Percentiles rank a stretch among this genome's conserved stretches.
Conservation (phyloP, 1,139 yeast species). For the Suhomyces anneliseae region DNA sequence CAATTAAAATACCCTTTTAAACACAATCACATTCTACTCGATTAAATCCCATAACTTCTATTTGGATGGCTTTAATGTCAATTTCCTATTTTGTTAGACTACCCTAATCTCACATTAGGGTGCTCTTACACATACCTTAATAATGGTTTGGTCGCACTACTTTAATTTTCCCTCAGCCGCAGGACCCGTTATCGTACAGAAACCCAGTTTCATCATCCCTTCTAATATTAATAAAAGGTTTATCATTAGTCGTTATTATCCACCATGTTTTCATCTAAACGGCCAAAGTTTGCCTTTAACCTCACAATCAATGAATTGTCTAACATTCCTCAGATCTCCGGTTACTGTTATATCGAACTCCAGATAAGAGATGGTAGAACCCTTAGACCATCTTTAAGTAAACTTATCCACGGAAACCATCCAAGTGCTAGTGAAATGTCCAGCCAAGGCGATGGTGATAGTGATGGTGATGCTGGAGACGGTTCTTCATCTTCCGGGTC, state of each 20-base stretch:
- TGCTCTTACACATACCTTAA: no score
- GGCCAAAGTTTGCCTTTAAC: slow-evolving; percentile 55
- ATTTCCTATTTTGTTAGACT: no score
- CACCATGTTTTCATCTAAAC: slow-evolving; percentile 16
- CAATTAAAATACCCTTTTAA: no score
- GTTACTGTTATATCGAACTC: slow-evolving; percentile 61
- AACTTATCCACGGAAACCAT: slow-evolving; percentile 13
- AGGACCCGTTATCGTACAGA: background rate
- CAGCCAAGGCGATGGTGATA: background rate
- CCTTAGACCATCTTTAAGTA: slow-evolving; percentile 12
- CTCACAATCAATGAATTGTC: slow-evolving; percentile 67
- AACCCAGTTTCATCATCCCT: background rate
- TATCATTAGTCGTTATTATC: no score
- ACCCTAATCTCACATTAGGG: no score
- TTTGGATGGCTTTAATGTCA: no score
- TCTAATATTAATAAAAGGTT: background rate
- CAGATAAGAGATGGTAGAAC: slow-evolving; percentile 32
- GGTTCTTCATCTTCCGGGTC: slow-evolving; percentile 11
- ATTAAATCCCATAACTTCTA: no score
- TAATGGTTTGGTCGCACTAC: background rate
- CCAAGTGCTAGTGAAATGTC: slow-evolving; percentile 4
- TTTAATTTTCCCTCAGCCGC: background rate
- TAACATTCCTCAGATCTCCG: slow-evolving; percentile 80
- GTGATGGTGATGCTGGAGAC: slow-evolving; percentile 2
- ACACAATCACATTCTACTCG: no score